Conservation (phyloP, 805 yeast genomes). For the Ogataea wickerhamii region DNA sequence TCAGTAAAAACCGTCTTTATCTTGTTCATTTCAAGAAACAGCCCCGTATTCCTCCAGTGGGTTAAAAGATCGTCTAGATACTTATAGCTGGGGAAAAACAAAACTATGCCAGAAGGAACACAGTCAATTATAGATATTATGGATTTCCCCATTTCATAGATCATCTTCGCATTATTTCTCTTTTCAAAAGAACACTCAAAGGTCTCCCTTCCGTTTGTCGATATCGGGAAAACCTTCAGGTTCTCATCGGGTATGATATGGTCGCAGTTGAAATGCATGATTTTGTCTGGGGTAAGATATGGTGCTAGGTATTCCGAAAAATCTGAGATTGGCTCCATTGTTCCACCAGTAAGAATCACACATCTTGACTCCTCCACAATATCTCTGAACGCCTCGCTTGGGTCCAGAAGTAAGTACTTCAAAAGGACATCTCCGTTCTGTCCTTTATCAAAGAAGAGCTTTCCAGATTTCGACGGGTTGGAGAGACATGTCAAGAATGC, state of each 20-base stretch:
- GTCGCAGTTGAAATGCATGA: constrained; percentile 66
- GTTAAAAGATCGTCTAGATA: constrained; percentile 52
- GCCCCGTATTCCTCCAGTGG: constrained; percentile 46
- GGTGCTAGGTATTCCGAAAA: constrained; percentile 67
- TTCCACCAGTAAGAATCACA: constrained; percentile 87
- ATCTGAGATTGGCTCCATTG: constrained; percentile 88
- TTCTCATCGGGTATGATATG: constrained; percentile 78
- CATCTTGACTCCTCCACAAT: constrained; percentile 63
- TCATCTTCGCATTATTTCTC: constrained; percentile 45
- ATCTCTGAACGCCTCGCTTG: constrained; percentile 64
- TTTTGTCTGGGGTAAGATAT: constrained; percentile 36
- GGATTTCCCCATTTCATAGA: constrained; percentile 47
- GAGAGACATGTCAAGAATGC: constrained; percentile 61
- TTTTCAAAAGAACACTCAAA: constrained; percentile 70
- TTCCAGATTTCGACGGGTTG: constrained; percentile 79
- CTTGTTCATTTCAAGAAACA: constrained; percentile 34
- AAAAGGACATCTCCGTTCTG: constrained; percentile 36
- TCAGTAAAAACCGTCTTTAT: constrained; percentile 57
- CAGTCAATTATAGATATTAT: constrained; percentile 39
- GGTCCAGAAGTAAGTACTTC: constrained; percentile 75
- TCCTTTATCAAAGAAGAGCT: constrained; percentile 55
- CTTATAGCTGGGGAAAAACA: constrained; percentile 81
- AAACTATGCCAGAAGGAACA: constrained; percentile 74
- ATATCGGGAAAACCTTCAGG: constrained; percentile 56
- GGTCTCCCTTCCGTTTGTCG: constrained; percentile 18